Evolutionary conservation across 257 asterid genomes (phyloP).

Genomic region (Solanum tarijense): DNA sequence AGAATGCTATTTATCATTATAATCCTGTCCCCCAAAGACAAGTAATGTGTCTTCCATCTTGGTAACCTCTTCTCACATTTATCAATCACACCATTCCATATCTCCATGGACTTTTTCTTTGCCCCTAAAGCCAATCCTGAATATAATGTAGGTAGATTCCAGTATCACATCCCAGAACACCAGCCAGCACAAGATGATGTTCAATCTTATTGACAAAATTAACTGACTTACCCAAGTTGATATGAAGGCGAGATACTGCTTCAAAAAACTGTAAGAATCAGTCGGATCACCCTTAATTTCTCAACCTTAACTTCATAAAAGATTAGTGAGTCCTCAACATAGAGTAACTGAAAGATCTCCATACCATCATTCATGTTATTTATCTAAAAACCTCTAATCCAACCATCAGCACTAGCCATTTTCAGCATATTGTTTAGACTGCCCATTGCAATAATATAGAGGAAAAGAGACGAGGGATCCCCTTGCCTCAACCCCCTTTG

Average conservation of each 20-base stretch:
- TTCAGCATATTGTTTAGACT: neutral
- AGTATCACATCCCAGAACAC: neutral
- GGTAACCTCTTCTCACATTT: neutral
- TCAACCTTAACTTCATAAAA: neutral
- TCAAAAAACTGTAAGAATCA: neutral
- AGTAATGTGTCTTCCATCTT: neutral
- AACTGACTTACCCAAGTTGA: neutral
- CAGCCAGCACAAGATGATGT: neutral
- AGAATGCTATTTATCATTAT: neutral
- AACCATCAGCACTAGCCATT: neutral
- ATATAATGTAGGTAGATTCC: neutral
- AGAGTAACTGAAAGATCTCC: neutral
- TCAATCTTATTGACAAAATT: neutral
- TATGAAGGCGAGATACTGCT: neutral
- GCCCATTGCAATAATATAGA: neutral
- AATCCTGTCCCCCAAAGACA: neutral
- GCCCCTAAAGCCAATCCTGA: neutral
- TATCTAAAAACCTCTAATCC: neutral
- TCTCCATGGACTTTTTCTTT: neutral
- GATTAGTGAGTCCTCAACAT: neutral
- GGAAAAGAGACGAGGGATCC: neutral
- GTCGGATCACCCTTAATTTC: neutral
- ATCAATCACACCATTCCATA: neutral
- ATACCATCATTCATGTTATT: neutral
- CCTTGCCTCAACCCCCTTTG: neutral